phyloP scores from a whole-genome alignment of 2,329 filamentous ascomycete genomes.

The Diaporthe vaccinii region DNA sequence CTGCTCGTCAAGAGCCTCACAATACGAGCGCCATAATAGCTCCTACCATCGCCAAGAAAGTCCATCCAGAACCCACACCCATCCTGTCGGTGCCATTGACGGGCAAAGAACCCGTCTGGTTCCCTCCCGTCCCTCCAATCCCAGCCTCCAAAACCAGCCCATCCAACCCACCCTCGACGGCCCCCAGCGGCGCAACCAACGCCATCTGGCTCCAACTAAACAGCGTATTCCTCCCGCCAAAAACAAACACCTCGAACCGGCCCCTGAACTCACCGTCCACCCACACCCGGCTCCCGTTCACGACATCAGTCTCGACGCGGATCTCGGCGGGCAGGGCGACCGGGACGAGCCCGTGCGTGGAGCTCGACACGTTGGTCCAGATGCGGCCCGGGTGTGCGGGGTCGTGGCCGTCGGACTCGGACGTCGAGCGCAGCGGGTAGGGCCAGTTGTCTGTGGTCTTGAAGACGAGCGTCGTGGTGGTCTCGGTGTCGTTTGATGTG shows the following conservation, averaged over 20 bases:
- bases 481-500: slow-evolving; percentile 45
- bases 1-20: neutral
- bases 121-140: neutral
- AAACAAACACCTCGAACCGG: slow-evolving; percentile 68
- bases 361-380: slow-evolving; percentile 62
- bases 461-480: slow-evolving; percentile 53
- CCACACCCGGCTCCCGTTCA: slow-evolving; percentile 64
- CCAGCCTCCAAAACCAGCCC: slow-evolving; percentile 1
- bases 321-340: slow-evolving; percentile 52
- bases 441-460: slow-evolving; percentile 55
- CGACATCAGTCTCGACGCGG: slow-evolving; percentile 58
- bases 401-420: slow-evolving; percentile 59
- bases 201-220: slow-evolving; percentile 71
- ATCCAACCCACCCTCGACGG: slow-evolving; percentile 3
- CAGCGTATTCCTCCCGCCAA: slow-evolving; percentile 62
- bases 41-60: neutral
- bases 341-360: slow-evolving; percentile 57
- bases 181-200: slow-evolving; percentile 57
- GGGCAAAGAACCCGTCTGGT: neutral
- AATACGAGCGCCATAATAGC: neutral
- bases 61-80: neutral
- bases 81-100: neutral
- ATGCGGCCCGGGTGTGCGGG: slow-evolving; percentile 63
- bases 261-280: slow-evolving; percentile 60
- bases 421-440: slow-evolving; percentile 64